A percentile compares a stretch with the other conserved stretches of the same genome.
phyloP scores from a whole-genome alignment of 176 grass and related monocot species.

The Triticum urartu region DNA sequence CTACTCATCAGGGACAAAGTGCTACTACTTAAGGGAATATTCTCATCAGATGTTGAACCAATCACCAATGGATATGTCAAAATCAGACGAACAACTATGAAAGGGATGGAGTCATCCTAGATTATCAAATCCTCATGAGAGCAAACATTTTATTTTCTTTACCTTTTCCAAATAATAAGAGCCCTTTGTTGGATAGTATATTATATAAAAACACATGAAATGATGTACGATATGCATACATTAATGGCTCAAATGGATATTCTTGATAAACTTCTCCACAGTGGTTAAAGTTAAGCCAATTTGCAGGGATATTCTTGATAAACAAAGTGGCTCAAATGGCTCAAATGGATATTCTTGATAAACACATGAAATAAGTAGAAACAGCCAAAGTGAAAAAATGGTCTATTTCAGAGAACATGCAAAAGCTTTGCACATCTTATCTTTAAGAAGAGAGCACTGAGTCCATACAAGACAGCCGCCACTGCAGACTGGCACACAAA shows the following conservation, averaged over 20 bases:
- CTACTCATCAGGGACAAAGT: background rate
- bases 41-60: background rate
- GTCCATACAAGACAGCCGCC: background rate
- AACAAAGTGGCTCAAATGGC: too few species aligned
- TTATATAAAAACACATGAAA: background rate
- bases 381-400: background rate
- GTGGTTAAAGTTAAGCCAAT: background rate
- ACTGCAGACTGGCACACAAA: background rate
- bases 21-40: background rate
- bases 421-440: background rate
- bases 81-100: background rate
- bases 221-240: background rate
- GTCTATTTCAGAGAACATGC: background rate
- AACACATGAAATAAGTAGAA: background rate
- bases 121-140: background rate
- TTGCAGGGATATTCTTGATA: background rate
- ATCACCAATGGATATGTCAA: background rate
- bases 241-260: background rate
- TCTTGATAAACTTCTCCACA: background rate
- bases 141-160: background rate
- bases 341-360: too few species aligned
- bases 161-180: background rate
- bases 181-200: background rate
- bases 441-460: background rate
- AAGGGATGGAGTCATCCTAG: too few species aligned